Base-by-base conservation (phyloP, 768 basidiomycete species). In the Termitomyces bulborhizus region DNA sequence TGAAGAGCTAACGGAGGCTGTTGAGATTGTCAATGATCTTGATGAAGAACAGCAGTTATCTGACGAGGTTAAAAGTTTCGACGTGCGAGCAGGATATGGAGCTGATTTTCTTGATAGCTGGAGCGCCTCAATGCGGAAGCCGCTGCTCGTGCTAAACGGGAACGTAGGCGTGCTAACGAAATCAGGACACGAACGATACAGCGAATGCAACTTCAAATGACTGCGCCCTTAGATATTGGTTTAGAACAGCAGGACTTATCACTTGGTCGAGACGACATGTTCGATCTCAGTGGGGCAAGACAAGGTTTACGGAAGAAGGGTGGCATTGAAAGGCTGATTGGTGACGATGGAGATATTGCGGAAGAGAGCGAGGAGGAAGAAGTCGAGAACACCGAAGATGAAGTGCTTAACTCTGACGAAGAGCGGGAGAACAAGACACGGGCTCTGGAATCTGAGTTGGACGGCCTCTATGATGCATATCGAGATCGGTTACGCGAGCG, bases 151-250 rank as follows among this genome's bases (percentile, higher is more conserved):
- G 68, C 80, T 40, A 93, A 93, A 68, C 86, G 90, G 7, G 89
- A 92, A 62, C 81, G 90, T 51, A 82, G 93, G 52, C 81, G 85
- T 36, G 84, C 86, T 2, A 98, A 98, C 70, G 97, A 98, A 73
- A 76, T 90, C 65, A 92, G 90, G 71, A 77, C 81, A 29, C 84
- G 88, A 60, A 90, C 93, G 1, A 86, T 98, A 40, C 91, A 93
- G 65, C 88, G 95, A 51, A 89, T 98, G 84, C 97, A 98, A 67
- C 78, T 98, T 45, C 88, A 91, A 66, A 99, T 99, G 97, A 91
- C 90, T 12, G 93, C 93, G 18, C 97, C 97, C n/a, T 74, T 95
- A 61, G 97, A 98, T 63, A 94, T 98, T 60, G 95, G 94, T 67
- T 70, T 94, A 56, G 91, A 93, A 63, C 88, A 89, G 62, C 76